A percentile compares a stretch with the other conserved stretches of the same genome.
Evolutionary conservation across 202 grass and related monocot species (phyloP).

Genomic region (Elaeis oleifera): DNA sequence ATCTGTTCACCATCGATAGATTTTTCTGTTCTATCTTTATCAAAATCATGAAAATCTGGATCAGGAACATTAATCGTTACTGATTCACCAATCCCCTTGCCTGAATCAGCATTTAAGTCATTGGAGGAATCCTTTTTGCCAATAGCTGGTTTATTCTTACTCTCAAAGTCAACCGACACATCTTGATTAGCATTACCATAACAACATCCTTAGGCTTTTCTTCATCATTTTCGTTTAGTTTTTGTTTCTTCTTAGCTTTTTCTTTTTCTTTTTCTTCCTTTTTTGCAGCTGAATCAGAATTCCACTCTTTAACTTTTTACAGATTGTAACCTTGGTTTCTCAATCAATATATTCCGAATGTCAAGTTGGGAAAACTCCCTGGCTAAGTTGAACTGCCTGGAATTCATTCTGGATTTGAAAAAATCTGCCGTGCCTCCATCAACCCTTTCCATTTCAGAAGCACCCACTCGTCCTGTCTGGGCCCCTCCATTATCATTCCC

Average conservation of each 20-base stretch:
- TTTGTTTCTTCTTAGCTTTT: slow-evolving; percentile 41
- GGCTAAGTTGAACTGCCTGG: slow-evolving; percentile 19
- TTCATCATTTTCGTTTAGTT: slow-evolving; percentile 31
- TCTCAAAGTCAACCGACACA: slow-evolving; percentile 1
- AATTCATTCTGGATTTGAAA: not conserved
- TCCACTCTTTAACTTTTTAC: slow-evolving; percentile 29
- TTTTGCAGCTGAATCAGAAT: slow-evolving; percentile 14
- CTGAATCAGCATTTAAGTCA: slow-evolving; percentile 8
- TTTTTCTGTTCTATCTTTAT: slow-evolving; percentile 35
- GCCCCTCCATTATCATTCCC: slow-evolving; percentile 3
- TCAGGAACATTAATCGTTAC: slow-evolving; percentile 33
- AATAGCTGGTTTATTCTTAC: slow-evolving; percentile 1
- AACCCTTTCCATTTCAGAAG: slow-evolving; percentile 25
- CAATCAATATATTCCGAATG: slow-evolving; percentile 22
- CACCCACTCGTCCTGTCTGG: not conserved
- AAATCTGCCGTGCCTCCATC: slow-evolving; percentile 21
- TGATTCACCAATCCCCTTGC: not conserved
- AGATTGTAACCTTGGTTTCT: slow-evolving; percentile 29
- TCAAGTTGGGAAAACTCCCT: slow-evolving; percentile 27
- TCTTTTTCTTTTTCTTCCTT: slow-evolving; percentile 23
- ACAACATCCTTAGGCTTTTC: slow-evolving; percentile 9
- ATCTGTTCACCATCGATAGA: slow-evolving; percentile 51
- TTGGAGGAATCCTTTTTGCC: not conserved
- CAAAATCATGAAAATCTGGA: slow-evolving; percentile 54
- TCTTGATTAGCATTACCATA: slow-evolving; percentile 16